phyloP scores from a whole-genome alignment of 1,284 basidiomycete genomes.

The Fomes fomentarius region DNA sequence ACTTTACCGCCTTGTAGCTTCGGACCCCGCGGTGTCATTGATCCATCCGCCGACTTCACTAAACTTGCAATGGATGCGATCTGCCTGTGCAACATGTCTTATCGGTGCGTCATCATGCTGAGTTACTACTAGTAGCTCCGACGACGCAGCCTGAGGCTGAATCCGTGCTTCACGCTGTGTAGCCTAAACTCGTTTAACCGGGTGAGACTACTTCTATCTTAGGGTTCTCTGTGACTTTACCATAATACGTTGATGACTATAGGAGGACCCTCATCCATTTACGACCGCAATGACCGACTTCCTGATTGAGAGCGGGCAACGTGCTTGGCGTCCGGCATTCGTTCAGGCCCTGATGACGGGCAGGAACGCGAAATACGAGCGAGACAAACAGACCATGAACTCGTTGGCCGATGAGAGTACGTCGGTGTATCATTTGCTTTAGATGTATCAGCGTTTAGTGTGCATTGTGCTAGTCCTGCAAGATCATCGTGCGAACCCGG shows the following conservation, averaged over 20 bases:
- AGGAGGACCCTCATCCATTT: constrained; percentile 45
- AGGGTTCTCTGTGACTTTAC: neutral
- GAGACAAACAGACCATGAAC: constrained; percentile 40
- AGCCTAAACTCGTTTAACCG: constrained; percentile 33
- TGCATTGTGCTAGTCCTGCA: constrained; percentile 36
- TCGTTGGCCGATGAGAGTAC: constrained; percentile 43
- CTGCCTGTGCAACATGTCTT: constrained; percentile 46
- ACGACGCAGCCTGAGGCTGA: neutral
- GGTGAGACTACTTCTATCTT: neutral
- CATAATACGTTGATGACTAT: too few relatives aligned
- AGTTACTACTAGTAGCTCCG: too few relatives aligned
- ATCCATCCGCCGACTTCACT: constrained; percentile 50
- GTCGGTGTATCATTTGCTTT: neutral
- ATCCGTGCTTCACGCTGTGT: neutral
- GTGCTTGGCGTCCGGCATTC: constrained; percentile 38
- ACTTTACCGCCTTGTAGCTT: constrained; percentile 34
- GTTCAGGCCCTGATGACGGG: constrained; percentile 41
- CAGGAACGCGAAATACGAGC: constrained; percentile 42
- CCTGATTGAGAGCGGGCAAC: constrained; percentile 40
- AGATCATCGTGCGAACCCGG: constrained; percentile 39
- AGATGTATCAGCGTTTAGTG: neutral
- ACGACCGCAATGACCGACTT: constrained; percentile 45
- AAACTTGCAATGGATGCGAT: constrained; percentile 51
- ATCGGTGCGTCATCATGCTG: constrained; percentile 32
- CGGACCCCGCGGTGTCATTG: constrained; percentile 44